Base-by-base conservation (phyloP, 2,329 filamentous ascomycete species). In the Hymenoscyphus linearis region DNA sequence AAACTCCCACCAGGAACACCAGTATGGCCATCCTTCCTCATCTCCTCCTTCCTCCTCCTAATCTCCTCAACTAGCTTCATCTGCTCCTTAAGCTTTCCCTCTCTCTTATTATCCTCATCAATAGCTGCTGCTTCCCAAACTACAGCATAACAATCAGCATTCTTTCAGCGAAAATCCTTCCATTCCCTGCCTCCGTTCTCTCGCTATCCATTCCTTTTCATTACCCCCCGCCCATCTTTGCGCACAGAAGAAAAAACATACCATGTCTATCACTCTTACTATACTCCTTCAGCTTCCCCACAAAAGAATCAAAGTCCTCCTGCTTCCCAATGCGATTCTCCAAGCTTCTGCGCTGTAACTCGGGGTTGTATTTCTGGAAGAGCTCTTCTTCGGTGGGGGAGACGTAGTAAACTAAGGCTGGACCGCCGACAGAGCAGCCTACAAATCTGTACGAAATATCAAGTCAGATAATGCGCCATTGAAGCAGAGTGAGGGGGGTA, bases 241-340 rank as follows among this genome's bases (percentile, higher is more conserved):
- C 40, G 16, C 25, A 22, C 44, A 65, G 60, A 64, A 36, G 64
- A 40, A 25, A 2, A 56, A 25, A 78, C 88, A 64, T 81, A 96
- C 92, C 96, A 52, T 90, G 90, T 78, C 93, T 96, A 72, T 96
- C 88, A 14, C 89, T 95, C 78, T 93, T 96, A 27, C 91, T 90
- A 74, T 93, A 91, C 69, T 93, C 85, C 80, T 96, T 97, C 73
- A 99, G 76, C 69, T 87, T 86, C 55, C 73, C 82, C 31, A 97
- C 89, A 71, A 96, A 98, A 60, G 92, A 84, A 72, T 97, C 90
- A 69, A 96, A 96, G 62, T 97, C 92, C 75, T 93, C 83, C 72
- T 95, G 85, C 63, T 84, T 84, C 73, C 89, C 85, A 61, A 88
- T 81, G 18, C 91, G 84, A 62, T 87, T 84, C 75, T 93, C 92